phyloP scores from a whole-genome alignment of 208 protist genomes.

The Spongospora subterranea region DNA sequence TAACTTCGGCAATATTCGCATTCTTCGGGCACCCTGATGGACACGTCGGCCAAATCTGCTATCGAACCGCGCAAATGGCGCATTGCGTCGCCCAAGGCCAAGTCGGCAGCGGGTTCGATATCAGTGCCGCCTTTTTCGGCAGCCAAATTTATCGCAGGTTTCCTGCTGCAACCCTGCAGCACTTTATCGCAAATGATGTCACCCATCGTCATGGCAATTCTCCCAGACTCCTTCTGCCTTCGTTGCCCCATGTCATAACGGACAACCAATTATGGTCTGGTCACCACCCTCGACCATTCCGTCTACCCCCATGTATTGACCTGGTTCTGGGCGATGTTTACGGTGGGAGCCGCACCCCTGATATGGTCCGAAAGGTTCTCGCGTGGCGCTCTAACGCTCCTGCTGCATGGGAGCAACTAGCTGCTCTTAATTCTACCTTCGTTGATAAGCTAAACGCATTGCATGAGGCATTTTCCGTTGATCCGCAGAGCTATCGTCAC shows the following conservation, averaged over 20 bases:
- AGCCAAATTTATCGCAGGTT: constrained; percentile 37
- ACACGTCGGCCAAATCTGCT: background rate
- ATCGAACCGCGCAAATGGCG: constrained; percentile 1
- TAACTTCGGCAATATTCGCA: background rate
- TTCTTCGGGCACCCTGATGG: background rate
- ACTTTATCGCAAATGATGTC: too few relatives aligned
- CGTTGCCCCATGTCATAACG: background rate
- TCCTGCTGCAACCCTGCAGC: background rate
- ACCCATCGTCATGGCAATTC: too few relatives aligned
- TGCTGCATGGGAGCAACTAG: background rate
- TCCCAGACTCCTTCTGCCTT: background rate
- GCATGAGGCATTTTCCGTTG: background rate
- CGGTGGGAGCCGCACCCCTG: background rate
- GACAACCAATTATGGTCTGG: background rate
- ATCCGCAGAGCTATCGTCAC: too few relatives aligned
- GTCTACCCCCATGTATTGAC: background rate
- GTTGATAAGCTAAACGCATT: background rate
- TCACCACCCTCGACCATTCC: background rate
- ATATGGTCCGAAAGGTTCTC: constrained; percentile 7
- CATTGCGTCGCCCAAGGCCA: constrained; percentile 33
- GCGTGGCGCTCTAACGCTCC: background rate
- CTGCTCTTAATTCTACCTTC: background rate
- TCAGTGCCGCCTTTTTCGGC: constrained; percentile 49
- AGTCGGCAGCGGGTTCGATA: constrained; percentile 52
- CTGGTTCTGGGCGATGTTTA: constrained; percentile 35